These are phyloP conservation scores for Albatrellus ellisii DNA, from an alignment of 768 basidiomycete species.

Conservation along the genomic window DNA sequence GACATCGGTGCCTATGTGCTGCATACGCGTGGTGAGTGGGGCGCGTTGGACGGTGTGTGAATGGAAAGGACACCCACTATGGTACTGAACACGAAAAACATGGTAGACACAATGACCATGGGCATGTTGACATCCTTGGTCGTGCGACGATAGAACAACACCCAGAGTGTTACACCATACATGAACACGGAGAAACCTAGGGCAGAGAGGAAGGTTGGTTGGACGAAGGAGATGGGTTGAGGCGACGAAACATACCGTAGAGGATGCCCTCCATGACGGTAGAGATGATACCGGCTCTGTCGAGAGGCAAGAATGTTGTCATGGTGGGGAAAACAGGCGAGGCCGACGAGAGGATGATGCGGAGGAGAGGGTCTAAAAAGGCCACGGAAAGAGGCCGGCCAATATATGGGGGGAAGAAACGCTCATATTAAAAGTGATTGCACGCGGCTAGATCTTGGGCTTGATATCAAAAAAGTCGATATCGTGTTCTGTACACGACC, in stretches of 20 bases:
- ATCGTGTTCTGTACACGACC: too few relatives aligned
- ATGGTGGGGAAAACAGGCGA: too few relatives aligned
- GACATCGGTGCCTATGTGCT: constrained; percentile 1
- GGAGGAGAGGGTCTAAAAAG: too few relatives aligned
- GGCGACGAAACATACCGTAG: background rate
- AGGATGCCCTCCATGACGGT: constrained; percentile 1
- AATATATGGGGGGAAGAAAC: too few relatives aligned
- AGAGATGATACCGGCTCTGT: background rate
- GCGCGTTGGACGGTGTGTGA: background rate
- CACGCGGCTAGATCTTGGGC: too few relatives aligned
- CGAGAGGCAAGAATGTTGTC: background rate
- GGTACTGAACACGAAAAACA: constrained; percentile 2
- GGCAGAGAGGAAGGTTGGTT: too few relatives aligned
- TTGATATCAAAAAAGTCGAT: too few relatives aligned
- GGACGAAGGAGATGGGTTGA: too few relatives aligned
- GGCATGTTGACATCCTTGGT: background rate
- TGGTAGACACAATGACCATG: background rate
- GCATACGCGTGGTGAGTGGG: background rate
- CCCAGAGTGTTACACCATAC: constrained; percentile 1
- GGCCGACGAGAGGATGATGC: too few relatives aligned
- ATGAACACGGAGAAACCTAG: constrained; percentile 4
- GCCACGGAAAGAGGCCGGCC: too few relatives aligned
- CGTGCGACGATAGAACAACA: background rate
- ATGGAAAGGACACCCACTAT: background rate
- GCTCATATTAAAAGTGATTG: too few relatives aligned